Conservation (phyloP, 1,139 yeast genomes). For the Meyerozyma smithsonii region DNA sequence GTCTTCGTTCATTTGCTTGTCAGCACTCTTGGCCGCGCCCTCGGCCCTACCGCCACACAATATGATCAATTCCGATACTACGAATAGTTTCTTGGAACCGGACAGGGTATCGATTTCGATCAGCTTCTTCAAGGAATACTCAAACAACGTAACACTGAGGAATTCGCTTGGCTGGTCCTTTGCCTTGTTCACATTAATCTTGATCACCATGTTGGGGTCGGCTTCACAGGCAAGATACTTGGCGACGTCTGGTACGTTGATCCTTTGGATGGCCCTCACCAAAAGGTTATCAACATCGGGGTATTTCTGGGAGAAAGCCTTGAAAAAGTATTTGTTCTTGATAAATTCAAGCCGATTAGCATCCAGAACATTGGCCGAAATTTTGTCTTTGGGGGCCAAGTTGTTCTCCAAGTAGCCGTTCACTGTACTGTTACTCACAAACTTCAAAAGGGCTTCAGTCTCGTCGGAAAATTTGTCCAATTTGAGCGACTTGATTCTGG, state of each 20-base stretch:
- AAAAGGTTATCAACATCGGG: slow-evolving; percentile 24
- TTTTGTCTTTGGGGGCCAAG: slow-evolving; percentile 25
- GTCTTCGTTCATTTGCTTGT: slow-evolving; percentile 9
- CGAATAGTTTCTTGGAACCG: slow-evolving; percentile 36
- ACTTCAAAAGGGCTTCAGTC: slow-evolving; percentile 31
- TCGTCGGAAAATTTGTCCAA: slow-evolving; percentile 47
- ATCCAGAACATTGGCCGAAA: slow-evolving; percentile 21
- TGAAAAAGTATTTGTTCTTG: slow-evolving; percentile 44
- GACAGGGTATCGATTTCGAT: slow-evolving; percentile 20
- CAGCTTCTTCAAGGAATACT: slow-evolving; percentile 54
- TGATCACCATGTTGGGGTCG: slow-evolving; percentile 36
- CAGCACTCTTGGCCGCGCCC: slow-evolving; percentile 21
- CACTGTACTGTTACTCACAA: slow-evolving; percentile 35
- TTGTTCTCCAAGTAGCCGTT: slow-evolving; percentile 36
- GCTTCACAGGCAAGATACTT: slow-evolving; percentile 48
- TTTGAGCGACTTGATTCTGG: slow-evolving; percentile 47
- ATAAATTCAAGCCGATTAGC: slow-evolving; percentile 41
- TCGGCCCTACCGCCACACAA: slow-evolving; percentile 50
- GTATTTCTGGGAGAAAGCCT: slow-evolving; percentile 27
- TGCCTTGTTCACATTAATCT: slow-evolving; percentile 18
- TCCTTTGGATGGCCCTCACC: slow-evolving; percentile 46
- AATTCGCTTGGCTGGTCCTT: slow-evolving; percentile 20
- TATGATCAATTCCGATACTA: slow-evolving; percentile 68
- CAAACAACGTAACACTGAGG: slow-evolving; percentile 41
- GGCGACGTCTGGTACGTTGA: slow-evolving; percentile 43